A percentile compares a stretch with the other conserved stretches of the same genome.
Evolutionary conservation across 805 yeast species (phyloP).

Genomic region (Grigorovia jiainica): DNA sequence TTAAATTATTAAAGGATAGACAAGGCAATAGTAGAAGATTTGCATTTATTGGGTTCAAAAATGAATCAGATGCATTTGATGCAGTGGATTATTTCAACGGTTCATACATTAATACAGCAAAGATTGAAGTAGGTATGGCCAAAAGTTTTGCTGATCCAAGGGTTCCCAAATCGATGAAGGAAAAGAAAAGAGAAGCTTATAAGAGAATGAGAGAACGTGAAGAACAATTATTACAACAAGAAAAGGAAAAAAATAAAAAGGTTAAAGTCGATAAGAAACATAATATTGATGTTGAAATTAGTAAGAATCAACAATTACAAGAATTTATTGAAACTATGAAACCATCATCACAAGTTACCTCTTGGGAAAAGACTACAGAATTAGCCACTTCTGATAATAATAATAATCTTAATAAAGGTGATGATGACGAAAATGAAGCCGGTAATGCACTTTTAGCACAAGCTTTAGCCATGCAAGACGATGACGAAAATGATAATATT

Average conservation of each 20-base stretch:
- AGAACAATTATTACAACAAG: conserved; percentile 36
- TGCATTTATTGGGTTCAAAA: conserved; percentile 83
- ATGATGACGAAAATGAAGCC: conserved; percentile 27
- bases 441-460: conserved; percentile 33
- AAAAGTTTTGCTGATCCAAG: conserved; percentile 77
- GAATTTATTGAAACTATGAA: conserved; percentile 82
- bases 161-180: conserved; percentile 59
- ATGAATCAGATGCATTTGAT: conserved; percentile 60
- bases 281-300: conserved; percentile 51
- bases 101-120: conserved; percentile 75
- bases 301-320: conserved; percentile 53
- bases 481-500: conserved; percentile 22
- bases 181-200: conserved; percentile 42
- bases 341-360: conserved; percentile 56
- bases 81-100: conserved; percentile 71
- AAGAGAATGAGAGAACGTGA: conserved; percentile 40
- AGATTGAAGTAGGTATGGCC: conserved; percentile 71
- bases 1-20: conserved; percentile 68
- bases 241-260: conserved; percentile 28
- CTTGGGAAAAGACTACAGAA: conserved; percentile 47
- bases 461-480: conserved; percentile 31
- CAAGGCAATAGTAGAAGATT: conserved; percentile 86
- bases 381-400: conserved; percentile 2
- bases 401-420: conserved; percentile 13
- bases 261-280: conserved; percentile 19